Evolutionary conservation across 2,329 filamentous ascomycete species (phyloP), one percentile per base, ranked within the genome.

Genomic region (Penicillium sp.): DNA sequence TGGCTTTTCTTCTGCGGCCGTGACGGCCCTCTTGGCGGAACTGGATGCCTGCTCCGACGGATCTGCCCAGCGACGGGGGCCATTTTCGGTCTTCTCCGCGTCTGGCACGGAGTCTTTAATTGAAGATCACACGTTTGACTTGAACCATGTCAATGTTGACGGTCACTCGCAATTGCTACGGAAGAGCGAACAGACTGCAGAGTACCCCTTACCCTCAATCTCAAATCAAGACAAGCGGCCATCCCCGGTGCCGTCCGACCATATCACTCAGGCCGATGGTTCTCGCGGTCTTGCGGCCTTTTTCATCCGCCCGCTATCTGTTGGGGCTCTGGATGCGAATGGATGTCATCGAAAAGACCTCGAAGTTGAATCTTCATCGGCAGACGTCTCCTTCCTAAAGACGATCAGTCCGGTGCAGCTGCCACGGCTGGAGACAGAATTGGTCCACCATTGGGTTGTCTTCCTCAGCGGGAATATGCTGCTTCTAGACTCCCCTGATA

Each of bases 391-490:
- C 4, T 21, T 39, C 2, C 26, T 26, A 29, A 26, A 42, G 24
- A 34, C 51, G 7, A 42, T 64, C 8, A 53, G 45, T 45, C 51
- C 58, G 7, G 42, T 51, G 10, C 38, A 34, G 4, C 49, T 62
- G 4, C 42, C 56, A 9, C 49, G 49, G 29, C 53, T 46, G 6
- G 59, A 65, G 24, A 62, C 51, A 4, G 65, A 66, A 33, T 47
- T 69, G 8, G 51, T 69, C 12, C 63, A 68, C 42, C 64, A 69
- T 43, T 69, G 66, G 66, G 63, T 63, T 6, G 56, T 61, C 28
- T 67, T 69, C 42, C 57, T 68, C 3, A 64, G 61, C 23, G 64
- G 66, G 43, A 65, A 66, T 23, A 62, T 69, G 52, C 54, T 69
- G 2, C 55, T 67, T 23, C 58, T 68, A 15, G 65, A 69, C 39